Percentiles rank a stretch among this genome's conserved stretches.
Conservation (phyloP, 2,329 filamentous ascomycete genomes). For the Epichloe festucae region DNA sequence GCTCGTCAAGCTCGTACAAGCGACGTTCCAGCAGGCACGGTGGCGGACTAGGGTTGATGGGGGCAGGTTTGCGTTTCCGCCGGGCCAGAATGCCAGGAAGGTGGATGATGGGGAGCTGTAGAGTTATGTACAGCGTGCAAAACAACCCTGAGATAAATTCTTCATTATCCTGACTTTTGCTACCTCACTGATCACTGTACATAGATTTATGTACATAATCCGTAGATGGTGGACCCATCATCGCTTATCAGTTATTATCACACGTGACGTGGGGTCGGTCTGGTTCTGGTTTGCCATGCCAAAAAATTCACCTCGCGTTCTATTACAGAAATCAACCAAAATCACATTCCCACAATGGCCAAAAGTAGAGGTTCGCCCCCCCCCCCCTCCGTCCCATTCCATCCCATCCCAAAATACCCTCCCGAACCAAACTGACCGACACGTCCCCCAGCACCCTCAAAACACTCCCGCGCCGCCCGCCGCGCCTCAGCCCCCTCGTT, state of each 20-base stretch:
- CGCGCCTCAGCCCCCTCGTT: slow-evolving; percentile 59
- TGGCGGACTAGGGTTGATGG: slow-evolving; percentile 17
- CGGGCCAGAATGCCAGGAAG: slow-evolving; percentile 6
- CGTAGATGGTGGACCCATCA: neutral
- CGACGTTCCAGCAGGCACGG: slow-evolving; percentile 14
- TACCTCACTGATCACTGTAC: too few species aligned
- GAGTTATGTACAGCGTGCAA: neutral
- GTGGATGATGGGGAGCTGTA: slow-evolving; percentile 6
- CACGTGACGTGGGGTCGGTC: neutral
- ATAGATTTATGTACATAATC: neutral
- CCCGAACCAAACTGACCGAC: neutral
- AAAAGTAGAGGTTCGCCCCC: slow-evolving; percentile 6
- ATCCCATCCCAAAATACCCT: neutral
- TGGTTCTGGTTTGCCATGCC: neutral
- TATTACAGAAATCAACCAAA: neutral
- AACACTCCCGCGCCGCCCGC: slow-evolving; percentile 63
- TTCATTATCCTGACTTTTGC: too few species aligned
- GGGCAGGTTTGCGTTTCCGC: slow-evolving; percentile 18
- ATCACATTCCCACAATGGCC: slow-evolving; percentile 6
- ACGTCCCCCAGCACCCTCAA: slow-evolving; percentile 38
- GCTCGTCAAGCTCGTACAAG: slow-evolving; percentile 16
- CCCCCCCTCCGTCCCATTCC: neutral
- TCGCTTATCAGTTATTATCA: neutral
- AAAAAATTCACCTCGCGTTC: neutral
- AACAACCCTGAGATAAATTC: too few species aligned